Evolutionary conservation across 306 rosid genomes (phyloP), one percentile per base, ranked within the genome.

Genomic region (Malus asiatica): DNA sequence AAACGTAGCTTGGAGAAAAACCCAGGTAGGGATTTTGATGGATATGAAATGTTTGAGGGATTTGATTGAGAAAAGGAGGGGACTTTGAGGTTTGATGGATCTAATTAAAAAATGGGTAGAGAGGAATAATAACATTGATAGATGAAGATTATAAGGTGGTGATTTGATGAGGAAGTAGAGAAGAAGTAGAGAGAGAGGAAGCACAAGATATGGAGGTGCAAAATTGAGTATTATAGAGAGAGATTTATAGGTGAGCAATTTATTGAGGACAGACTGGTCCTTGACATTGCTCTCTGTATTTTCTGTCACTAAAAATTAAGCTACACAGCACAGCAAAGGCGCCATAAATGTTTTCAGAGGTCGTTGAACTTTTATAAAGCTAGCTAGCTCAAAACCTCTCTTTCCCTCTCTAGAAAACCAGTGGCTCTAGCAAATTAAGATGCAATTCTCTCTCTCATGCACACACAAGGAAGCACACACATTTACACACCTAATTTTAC

Each of bases 161-260:
- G 63, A 4, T 22, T 58, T 51, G 61, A 20, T 27, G 58, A 9
- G 33, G 38, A 46, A 42, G 11, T 6, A 64, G 44, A 57, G 19
- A 2, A 42, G 59, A 12, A 32, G 48, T n/a, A 58, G 59, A 5
- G 51, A 20, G 1, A 55, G 55, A 66, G 15, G 66, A 68, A 70
- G 42, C 32, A 57, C 71, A 51, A 25, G 68, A 76, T 22, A 35
- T 53, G 55, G 71, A 27, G 20, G 22, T 64, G 75, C 78, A 75
- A 78, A 74, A 75, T 12, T 52, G 88, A 61, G 85, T 22, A 77
- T 16, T 65, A 62, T 81, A 79, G 84, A 80, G 79, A 79, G 76
- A 78, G 78, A 83, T 91, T 88, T 91, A 90, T 90, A 90, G 98
- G 89, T 87, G 89, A 80, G 70, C 79, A 52, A 32, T 48, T 90